A percentile compares a stretch with the other conserved stretches of the same genome.
These are phyloP conservation scores for Sugiyamaella castrensis DNA, from an alignment of 1,139 yeast species.

Conservation along the genomic window DNA sequence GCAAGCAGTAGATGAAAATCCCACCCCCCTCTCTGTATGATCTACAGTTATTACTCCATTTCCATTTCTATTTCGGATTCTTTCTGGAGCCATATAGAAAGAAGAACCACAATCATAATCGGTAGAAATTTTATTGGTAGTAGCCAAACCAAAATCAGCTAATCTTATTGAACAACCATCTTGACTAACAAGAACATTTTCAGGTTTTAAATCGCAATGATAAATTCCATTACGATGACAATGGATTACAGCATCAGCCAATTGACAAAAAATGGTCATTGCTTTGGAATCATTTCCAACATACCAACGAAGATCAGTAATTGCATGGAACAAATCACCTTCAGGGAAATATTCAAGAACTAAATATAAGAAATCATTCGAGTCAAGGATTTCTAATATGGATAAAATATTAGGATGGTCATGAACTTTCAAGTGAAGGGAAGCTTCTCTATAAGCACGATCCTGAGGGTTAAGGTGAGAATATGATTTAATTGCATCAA, in stretches of 20 bases:
- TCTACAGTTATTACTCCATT: background rate
- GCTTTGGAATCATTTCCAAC: constrained; percentile 51
- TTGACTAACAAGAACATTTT: constrained; percentile 70
- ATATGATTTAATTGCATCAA: constrained; percentile 9
- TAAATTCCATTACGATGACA: constrained; percentile 66
- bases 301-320: constrained; percentile 64
- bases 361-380: constrained; percentile 48
- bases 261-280: constrained; percentile 70
- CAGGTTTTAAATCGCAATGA: constrained; percentile 93
- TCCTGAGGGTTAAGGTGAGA: constrained; percentile 7
- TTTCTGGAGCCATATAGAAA: constrained; percentile 92
- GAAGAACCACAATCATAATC: constrained; percentile 83
- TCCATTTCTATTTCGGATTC: constrained; percentile 43
- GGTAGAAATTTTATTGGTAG: constrained; percentile 54
- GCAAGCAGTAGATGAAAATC: constrained; percentile 57
- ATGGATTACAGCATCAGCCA: constrained; percentile 67
- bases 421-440: constrained; percentile 71
- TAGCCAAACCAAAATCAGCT: constrained; percentile 86
- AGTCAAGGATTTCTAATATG: constrained; percentile 63
- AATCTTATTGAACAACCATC: constrained; percentile 58
- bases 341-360: constrained; percentile 81
- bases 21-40: constrained; percentile 37
- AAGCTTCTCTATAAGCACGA: constrained; percentile 56
- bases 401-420: constrained; percentile 72
- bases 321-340: constrained; percentile 78